Evolutionary conservation across 192 early-diverging fungal species (phyloP), one percentile per base, ranked within the genome.

Genomic region (Gaertneriomyces sp.): DNA sequence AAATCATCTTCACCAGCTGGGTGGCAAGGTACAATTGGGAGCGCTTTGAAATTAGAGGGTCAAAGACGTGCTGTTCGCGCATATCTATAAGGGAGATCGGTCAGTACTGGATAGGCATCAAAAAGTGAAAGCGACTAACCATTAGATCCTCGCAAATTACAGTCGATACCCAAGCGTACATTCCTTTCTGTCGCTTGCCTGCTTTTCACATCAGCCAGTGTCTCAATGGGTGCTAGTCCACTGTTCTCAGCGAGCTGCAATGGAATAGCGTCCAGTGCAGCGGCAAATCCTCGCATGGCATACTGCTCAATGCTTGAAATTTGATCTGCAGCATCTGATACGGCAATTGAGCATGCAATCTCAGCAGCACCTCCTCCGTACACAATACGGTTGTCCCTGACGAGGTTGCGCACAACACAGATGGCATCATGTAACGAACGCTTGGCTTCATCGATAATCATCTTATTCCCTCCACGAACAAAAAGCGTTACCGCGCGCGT

Each of bases 391-490:
- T 96, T 98, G 76, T 99, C 95, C 60, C 87, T 76, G 42, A 99
- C 85, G 64, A 99, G 79, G 74, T 98, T 99, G 60, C 98, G 91
- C 45, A 99, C 98, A 42, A 95, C 98, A 64, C 98, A 99, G 68
- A 99, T 94, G 38, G 98, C 95, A 80, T 99, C 96, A 75, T 98
- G 95, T 47, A 98, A 83, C 61, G 92, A 93, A 45, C 96, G 88
- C 80, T 97, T 94, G 65, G 96, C 96, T 79, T 99, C 96, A 70
- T 99, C 96, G 65, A 99, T 94, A 60, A 99, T 95, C 96, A 98
- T 96, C 84, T 99, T 98, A 85, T 98, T 99, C 68, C 94, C 95
- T 63, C 96, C 96, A 60, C 96, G 89, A 51, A 95, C 91, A 77
- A 99, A 93, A 45, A 97, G 82, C 17, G 96, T 98, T 17, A 98